Percentiles rank a stretch among this genome's conserved stretches.
Evolutionary conservation across 1,284 basidiomycete species (phyloP).

Genomic region (Apiotrichum veenhuisii): DNA sequence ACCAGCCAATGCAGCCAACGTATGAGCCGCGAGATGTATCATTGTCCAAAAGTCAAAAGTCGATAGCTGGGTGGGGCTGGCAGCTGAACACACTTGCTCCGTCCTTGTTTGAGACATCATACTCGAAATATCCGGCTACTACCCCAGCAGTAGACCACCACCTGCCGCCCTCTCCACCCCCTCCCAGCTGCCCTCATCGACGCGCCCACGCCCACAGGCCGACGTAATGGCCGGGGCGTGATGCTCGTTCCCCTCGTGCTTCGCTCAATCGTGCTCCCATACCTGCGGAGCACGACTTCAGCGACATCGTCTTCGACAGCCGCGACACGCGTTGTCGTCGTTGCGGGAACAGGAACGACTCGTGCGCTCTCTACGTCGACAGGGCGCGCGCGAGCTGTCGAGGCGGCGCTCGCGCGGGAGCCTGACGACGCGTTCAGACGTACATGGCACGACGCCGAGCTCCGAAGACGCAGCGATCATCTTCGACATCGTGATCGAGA

Average conservation of each 20-base stretch:
- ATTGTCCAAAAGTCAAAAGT: background rate
- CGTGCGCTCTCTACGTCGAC: constrained; percentile 6
- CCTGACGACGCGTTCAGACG: background rate
- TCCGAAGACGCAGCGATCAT: background rate
- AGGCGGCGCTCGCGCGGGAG: background rate
- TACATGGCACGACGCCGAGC: background rate
- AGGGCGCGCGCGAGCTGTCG: constrained; percentile 6
- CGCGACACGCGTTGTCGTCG: background rate
- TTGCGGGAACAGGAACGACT: background rate
- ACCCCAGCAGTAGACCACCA: background rate
- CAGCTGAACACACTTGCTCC: too few species aligned
- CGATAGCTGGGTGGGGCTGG: background rate
- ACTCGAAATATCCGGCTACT: background rate
- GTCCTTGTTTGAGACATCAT: background rate
- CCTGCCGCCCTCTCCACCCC: background rate
- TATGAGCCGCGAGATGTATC: background rate
- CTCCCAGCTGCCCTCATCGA: background rate
- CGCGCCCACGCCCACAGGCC: constrained; percentile 11
- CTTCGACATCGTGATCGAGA: too few species aligned
- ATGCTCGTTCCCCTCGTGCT: constrained; percentile 21
- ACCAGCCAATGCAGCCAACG: background rate
- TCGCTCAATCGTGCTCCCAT: constrained; percentile 21
- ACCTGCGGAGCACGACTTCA: constrained; percentile 10
- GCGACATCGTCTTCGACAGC: background rate
- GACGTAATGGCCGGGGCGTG: constrained; percentile 16